Evolutionary conservation across 1,284 basidiomycete genomes (phyloP), one percentile per base, ranked within the genome.

Genomic region (Fomes fomentarius): DNA sequence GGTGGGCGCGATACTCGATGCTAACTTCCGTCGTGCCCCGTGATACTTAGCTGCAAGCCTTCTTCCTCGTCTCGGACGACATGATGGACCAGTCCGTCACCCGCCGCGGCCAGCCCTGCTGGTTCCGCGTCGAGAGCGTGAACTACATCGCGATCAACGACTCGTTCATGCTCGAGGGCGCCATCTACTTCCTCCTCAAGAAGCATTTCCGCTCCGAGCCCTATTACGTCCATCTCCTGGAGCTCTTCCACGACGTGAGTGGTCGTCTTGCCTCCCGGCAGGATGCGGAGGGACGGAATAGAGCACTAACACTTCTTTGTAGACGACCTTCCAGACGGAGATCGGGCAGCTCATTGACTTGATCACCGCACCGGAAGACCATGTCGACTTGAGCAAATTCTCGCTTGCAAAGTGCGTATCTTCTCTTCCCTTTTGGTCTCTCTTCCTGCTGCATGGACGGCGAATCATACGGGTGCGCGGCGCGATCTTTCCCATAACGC

Each of bases 51-150:
- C 84, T 98, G 14, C 97, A 99, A 89, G 94, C 95, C 0, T 98
- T 92, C 77, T 98, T 98, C 85, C 85, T 99, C 52, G 96, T 99
- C 52, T 87, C 94, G 21, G 96, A 99, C 74, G 96, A 99, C 73
- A 96, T 99, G 72, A 99, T 98, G 96, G 97, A 99, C 71, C 74
- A 83, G 22, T 93, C 89, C 46, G 87, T 97, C 66, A 99, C 96
- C 6, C 91, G 97, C 37, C 88, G 96, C n/a, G 91, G 93, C n/a
- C 96, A 98, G 71, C 93, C 96, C 0, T 99, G 96, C 76, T 99
- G 94, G 93, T 99, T 96, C 78, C 82, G 84, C 57, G 73, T 87
- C 33, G 84, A 87, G 15, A 74, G 77, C 24, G 87, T 99, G 52
- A 88, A 87, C 49, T 87, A 89, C 73, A 89, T 98, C 60, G 94